Conservation (phyloP, 176 grass and related monocot species). For the Phragmites australis region DNA sequence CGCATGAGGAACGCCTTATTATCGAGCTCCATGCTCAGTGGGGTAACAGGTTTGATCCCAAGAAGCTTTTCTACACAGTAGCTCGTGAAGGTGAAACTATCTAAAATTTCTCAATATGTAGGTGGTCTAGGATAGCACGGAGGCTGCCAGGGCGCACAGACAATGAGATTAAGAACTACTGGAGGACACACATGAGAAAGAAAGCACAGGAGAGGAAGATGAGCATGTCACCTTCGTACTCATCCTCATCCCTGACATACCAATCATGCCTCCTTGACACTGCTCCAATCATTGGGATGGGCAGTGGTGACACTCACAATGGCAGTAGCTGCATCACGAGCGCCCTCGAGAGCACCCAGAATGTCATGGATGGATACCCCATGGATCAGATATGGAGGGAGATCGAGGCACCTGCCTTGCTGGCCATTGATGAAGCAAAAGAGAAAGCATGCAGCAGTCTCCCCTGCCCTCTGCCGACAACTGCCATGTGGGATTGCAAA, state of each 20-base stretch:
- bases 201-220: conserved; percentile 76
- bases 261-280: conserved; percentile 42
- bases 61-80: neutral
- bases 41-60: conserved; percentile 71
- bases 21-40: conserved; percentile 81
- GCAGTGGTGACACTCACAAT: conserved; percentile 7
- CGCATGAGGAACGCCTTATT: conserved; percentile 67
- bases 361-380: conserved; percentile 50
- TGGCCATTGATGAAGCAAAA: conserved; percentile 30
- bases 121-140: conserved; percentile 82
- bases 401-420: conserved; percentile 37
- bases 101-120: conserved; percentile 34
- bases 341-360: conserved; percentile 34
- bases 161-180: conserved; percentile 95
- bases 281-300: conserved; percentile 7
- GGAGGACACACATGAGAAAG: conserved; percentile 95
- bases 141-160: conserved; percentile 79
- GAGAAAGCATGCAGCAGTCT: conserved; percentile 25
- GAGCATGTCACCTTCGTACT: conserved; percentile 52
- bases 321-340: conserved; percentile 28
- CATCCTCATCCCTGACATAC: conserved; percentile 57
- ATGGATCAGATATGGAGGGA: conserved; percentile 93
- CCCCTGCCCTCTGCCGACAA: conserved; percentile 31
- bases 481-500: conserved; percentile 38
- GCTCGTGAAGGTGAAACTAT: conserved; percentile 1